A percentile compares a stretch with the other conserved stretches of the same genome.
These are phyloP conservation scores for Lippia alba DNA, from an alignment of 305 asterid species.

Conservation along the genomic window DNA sequence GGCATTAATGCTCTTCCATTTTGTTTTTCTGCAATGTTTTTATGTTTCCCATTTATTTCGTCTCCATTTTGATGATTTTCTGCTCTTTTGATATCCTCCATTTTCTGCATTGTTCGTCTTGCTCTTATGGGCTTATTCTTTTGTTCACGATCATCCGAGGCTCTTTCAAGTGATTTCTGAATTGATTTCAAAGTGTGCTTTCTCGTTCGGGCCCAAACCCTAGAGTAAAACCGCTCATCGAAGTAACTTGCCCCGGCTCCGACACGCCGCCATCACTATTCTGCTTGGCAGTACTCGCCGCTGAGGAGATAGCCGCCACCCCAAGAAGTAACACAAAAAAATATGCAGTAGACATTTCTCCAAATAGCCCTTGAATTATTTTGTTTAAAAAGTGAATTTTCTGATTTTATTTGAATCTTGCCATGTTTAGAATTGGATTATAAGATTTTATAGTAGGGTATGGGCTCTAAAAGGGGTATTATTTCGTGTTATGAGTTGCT, in stretches of 20 bases:
- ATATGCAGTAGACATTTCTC: conserved; percentile 22
- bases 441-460: conserved; percentile 20
- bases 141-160: not conserved
- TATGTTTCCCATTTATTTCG: not conserved
- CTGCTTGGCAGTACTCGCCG: conserved; percentile 24
- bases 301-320: conserved; percentile 19
- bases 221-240: conserved; percentile 21
- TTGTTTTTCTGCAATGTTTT: not conserved
- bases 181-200: conserved; percentile 15
- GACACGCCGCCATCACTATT: not conserved
- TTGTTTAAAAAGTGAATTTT: not conserved
- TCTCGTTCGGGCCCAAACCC: not conserved
- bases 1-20: not conserved
- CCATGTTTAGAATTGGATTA: too few relatives aligned
- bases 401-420: not conserved
- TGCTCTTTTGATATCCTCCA: not conserved
- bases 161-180: conserved; percentile 1
- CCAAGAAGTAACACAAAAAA: conserved; percentile 29
- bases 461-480: not conserved
- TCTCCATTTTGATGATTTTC: not conserved
- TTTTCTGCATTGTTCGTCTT: conserved; percentile 13
- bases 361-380: not conserved
- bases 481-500: too few relatives aligned
- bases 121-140: not conserved
- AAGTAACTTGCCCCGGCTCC: not conserved